Percentiles rank a stretch among this genome's conserved stretches.
phyloP scores from a whole-genome alignment of 768 basidiomycete genomes.

The Psilocybe tampanensis region DNA sequence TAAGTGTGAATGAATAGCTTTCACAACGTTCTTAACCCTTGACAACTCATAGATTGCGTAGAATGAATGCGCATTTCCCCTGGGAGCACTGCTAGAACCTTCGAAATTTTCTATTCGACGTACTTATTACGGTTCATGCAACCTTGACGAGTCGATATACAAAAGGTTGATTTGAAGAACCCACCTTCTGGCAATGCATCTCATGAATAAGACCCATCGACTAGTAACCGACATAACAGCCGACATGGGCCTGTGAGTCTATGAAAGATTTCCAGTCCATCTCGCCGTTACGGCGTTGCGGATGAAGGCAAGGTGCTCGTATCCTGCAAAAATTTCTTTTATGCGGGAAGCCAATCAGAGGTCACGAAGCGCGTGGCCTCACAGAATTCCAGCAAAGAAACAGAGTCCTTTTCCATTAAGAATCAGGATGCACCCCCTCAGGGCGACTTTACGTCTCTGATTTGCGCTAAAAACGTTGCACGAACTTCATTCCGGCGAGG shows the following conservation, averaged over 20 bases:
- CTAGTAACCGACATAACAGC: background rate
- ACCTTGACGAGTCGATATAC: background rate
- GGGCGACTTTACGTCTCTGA: constrained; percentile 23
- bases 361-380: constrained; percentile 13
- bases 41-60: background rate
- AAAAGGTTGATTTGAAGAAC: background rate
- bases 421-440: constrained; percentile 15
- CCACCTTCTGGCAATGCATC: background rate
- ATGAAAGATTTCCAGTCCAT: background rate
- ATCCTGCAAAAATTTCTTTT: background rate
- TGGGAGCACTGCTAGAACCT: background rate
- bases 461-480: constrained; percentile 22
- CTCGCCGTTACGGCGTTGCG: constrained; percentile 1
- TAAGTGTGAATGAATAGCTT: constrained; percentile 1
- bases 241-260: background rate
- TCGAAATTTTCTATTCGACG: background rate
- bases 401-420: constrained; percentile 20
- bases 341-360: background rate
- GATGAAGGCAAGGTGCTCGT: constrained; percentile 4
- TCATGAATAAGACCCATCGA: background rate
- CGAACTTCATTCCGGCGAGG: constrained; percentile 18
- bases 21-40: background rate
- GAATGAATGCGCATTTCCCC: background rate
- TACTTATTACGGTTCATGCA: background rate
- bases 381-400: constrained; percentile 11